A percentile compares a stretch with the other conserved stretches of the same genome.
These are phyloP conservation scores for Phytophthora chlamydospora DNA, from an alignment of 352 stramenopile genomes.

Conservation along the genomic window DNA sequence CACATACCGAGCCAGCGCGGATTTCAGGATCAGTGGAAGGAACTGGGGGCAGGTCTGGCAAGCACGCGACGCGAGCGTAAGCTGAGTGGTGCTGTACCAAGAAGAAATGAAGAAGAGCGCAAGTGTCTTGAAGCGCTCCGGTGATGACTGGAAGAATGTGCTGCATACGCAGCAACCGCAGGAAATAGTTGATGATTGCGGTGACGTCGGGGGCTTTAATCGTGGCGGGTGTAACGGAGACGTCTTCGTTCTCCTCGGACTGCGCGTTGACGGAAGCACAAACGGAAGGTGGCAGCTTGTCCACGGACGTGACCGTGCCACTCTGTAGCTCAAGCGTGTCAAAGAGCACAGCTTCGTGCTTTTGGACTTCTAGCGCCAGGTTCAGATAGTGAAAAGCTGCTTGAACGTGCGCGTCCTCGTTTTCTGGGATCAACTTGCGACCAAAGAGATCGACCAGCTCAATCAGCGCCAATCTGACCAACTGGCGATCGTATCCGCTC, in stretches of 20 bases:
- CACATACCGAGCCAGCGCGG: constrained; percentile 57
- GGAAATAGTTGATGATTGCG: constrained; percentile 67
- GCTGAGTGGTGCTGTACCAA: constrained; percentile 61
- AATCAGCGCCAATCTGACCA: constrained; percentile 57
- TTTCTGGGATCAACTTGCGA: constrained; percentile 42
- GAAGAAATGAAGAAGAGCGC: constrained; percentile 57
- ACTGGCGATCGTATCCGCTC: constrained; percentile 59
- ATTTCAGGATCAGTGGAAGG: constrained; percentile 63
- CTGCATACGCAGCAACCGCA: constrained; percentile 55
- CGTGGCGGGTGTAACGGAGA: not conserved
- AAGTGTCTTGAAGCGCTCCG: constrained; percentile 40
- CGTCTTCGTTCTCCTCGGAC: constrained; percentile 13
- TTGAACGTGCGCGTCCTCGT: constrained; percentile 66
- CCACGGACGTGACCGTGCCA: constrained; percentile 39
- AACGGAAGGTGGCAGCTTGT: constrained; percentile 60
- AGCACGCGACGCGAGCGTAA: constrained; percentile 62
- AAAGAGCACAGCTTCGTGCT: constrained; percentile 56
- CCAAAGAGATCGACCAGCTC: constrained; percentile 73
- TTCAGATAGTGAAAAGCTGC: constrained; percentile 77
- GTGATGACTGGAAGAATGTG: constrained; percentile 46
- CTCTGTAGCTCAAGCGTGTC: constrained; percentile 68
- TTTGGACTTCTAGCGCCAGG: constrained; percentile 49
- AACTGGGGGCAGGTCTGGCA: constrained; percentile 49
- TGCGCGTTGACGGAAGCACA: constrained; percentile 38
- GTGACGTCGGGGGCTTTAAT: constrained; percentile 18